Base-by-base conservation (phyloP, 768 basidiomycete species). In the Suillus tomentosus region DNA sequence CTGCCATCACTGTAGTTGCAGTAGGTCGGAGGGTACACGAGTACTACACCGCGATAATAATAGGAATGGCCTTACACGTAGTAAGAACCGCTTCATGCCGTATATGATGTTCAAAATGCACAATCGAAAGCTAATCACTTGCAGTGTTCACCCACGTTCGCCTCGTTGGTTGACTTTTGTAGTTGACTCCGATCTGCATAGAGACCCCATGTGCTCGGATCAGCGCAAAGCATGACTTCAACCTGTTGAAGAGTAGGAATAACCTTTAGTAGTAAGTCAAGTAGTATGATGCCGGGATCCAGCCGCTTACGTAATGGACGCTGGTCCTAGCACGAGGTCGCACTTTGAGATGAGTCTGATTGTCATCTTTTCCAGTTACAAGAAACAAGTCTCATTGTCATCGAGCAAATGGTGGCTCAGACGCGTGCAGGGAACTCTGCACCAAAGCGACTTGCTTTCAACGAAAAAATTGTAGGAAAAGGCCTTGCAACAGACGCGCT, bases 401-500 rank as follows among this genome's bases (percentile, higher is more conserved):
- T 50, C 62, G 24, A 61, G 73, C 73, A 72, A 68, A 91, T 91
- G 90, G 88, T 91, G 72, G 87, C 89, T 42, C 87, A 90, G 71
- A 92, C 90, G 67, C 85, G 90, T 70, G 84, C 84, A 45, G 82
- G 80, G 24, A 79, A 81, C 64, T 67, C 82, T 13, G 77, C 85
- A 19, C 79, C 84, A 27, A 84, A 84, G 76, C 89, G 86, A 71
- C 85, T 93, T 68, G 72, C 80, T 14, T 98, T 98, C 74, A 84
- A 83, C 72, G 95, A 95, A 65, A 94, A 92, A 77, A 84, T 98
- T 57, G 78, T 87, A 37, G 87, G 85, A 55, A 91, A 91, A 73
- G 87, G 89, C 22, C 81, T 90, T 61, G 84, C 87, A 13, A 91
- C 93, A 13, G 95, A 98, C 78, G 82, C 85, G 0, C 80, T 95